These are phyloP conservation scores for Earliella scabrosa DNA, from an alignment of 1,284 basidiomycete species.

Conservation along the genomic window DNA sequence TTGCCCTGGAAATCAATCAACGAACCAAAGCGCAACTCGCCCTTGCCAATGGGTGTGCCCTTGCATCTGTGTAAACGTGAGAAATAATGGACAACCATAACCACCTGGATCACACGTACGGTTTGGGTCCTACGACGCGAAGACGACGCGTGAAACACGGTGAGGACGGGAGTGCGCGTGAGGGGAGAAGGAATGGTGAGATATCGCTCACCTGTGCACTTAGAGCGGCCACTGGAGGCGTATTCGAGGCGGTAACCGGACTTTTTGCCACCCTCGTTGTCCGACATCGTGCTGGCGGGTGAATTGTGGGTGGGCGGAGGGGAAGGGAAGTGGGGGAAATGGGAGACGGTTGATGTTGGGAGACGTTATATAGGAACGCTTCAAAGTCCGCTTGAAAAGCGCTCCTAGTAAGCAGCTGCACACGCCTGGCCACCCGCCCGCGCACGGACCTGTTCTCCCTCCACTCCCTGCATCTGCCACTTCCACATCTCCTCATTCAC, in stretches of 20 bases:
- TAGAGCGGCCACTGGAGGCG: constrained; percentile 65
- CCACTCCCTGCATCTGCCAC: constrained; percentile 1
- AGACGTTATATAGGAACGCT: constrained; percentile 34
- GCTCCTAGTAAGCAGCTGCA: constrained; percentile 27
- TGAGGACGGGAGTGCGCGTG: constrained; percentile 25
- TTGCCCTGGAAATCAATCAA: constrained; percentile 78
- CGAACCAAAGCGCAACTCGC: constrained; percentile 74
- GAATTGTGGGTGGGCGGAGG: constrained; percentile 18
- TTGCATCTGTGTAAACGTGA: constrained; percentile 21
- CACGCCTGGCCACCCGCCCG: constrained; percentile 23
- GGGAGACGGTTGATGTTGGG: constrained; percentile 23
- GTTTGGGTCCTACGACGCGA: constrained; percentile 67
- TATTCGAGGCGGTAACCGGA: constrained; percentile 82
- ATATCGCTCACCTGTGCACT: constrained; percentile 76
- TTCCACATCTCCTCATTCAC: not conserved
- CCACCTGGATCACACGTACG: constrained; percentile 63
- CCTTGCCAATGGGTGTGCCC: constrained; percentile 78
- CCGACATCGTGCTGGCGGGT: constrained; percentile 51
- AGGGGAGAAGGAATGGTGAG: constrained; percentile 23
- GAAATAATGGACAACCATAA: constrained; percentile 12
- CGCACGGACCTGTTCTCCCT: constrained; percentile 26
- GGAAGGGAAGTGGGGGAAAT: constrained; percentile 25
- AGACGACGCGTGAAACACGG: constrained; percentile 34
- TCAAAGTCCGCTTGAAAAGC: constrained; percentile 40
- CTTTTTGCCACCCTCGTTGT: constrained; percentile 55